phyloP scores from a whole-genome alignment of 139 green algal genomes.

The Chlorella ohadii region DNA sequence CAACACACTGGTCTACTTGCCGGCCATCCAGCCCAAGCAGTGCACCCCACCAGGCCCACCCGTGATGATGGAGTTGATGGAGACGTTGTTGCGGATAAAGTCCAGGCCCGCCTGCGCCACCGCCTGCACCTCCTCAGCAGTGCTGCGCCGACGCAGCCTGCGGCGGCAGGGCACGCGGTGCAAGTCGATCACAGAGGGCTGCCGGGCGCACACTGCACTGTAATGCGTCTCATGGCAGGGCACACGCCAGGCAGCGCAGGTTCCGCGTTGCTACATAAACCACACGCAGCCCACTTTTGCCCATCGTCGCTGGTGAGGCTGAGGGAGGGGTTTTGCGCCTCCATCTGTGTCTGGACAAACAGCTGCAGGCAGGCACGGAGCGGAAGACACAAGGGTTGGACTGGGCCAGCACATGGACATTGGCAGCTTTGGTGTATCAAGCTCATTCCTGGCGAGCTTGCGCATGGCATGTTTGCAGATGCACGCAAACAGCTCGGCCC shows the following conservation, averaged over 20 bases:
- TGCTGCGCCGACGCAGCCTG: constrained; percentile 14
- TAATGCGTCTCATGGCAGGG: background rate
- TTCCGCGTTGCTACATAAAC: too few relatives aligned
- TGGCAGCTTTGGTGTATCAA: too few relatives aligned
- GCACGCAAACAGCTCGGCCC: too few relatives aligned
- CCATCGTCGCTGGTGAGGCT: background rate
- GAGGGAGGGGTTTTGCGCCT: background rate
- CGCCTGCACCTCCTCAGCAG: constrained; percentile 12
- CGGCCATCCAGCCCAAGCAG: too few relatives aligned
- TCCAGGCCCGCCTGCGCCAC: constrained; percentile 33
- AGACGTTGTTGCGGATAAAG: constrained; percentile 50
- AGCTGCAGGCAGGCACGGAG: background rate
- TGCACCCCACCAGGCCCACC: background rate
- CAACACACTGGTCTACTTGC: too few relatives aligned
- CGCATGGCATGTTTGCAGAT: too few relatives aligned
- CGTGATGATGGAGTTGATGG: constrained; percentile 67
- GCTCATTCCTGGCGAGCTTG: too few relatives aligned
- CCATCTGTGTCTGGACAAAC: constrained; percentile 25
- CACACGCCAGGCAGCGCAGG: too few relatives aligned
- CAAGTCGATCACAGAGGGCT: background rate
- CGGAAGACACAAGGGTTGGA: too few relatives aligned
- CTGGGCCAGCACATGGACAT: too few relatives aligned
- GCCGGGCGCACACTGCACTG: too few relatives aligned
- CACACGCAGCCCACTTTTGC: background rate
- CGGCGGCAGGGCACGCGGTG: background rate